Conservation (phyloP, 192 early-diverging fungal species). For the Backusella australiensis region DNA sequence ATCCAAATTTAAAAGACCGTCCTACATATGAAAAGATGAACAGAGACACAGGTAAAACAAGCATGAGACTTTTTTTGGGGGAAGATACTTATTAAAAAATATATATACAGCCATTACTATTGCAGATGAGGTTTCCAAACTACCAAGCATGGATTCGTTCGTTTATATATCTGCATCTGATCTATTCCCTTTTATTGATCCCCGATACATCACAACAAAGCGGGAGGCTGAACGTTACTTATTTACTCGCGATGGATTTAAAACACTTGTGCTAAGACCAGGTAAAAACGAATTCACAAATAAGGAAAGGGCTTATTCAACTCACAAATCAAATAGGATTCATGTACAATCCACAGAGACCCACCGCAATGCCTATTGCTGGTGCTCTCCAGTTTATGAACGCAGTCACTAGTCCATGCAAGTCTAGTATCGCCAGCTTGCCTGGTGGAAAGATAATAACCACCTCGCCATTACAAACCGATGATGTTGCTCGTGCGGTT, state of each 20-base stretch:
- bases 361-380: constrained; percentile 58
- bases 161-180: constrained; percentile 70
- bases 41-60: constrained; percentile 60
- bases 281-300: constrained; percentile 18
- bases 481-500: constrained; percentile 45
- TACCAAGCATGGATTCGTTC: constrained; percentile 48
- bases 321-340: constrained; percentile 39
- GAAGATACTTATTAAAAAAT: too few relatives aligned
- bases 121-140: constrained; percentile 48
- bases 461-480: constrained; percentile 42
- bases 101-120: constrained; percentile 49
- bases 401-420: constrained; percentile 29
- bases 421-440: constrained; percentile 39
- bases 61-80: neutral
- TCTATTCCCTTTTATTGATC: constrained; percentile 57
- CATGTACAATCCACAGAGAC: constrained; percentile 59
- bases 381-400: constrained; percentile 49
- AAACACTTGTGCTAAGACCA: constrained; percentile 55
- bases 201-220: constrained; percentile 72
- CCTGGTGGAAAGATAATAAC: constrained; percentile 45
- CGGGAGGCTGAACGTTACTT: constrained; percentile 65
- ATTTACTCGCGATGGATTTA: constrained; percentile 45
- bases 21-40: constrained; percentile 64
- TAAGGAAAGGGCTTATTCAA: neutral
- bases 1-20: constrained; percentile 32